Evolutionary conservation across 2,329 filamentous ascomycete species (phyloP).

Genomic region (Phaeosphaeriaceae sp.): DNA sequence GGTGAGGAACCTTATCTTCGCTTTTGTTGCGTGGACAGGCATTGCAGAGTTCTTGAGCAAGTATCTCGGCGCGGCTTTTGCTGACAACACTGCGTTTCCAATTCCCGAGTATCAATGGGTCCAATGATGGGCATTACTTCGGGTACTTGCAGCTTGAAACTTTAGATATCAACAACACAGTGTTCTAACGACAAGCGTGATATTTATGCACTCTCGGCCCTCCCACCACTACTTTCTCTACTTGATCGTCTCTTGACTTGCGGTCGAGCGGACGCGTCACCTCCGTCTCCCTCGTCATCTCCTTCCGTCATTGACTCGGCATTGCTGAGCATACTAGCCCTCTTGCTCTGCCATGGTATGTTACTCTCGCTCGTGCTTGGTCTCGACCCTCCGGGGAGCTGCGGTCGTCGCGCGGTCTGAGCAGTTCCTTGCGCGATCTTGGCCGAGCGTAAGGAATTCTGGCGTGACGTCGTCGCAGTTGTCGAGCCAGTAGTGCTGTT

Average conservation of each 20-base stretch:
- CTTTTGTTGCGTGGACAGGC: conserved; percentile 49
- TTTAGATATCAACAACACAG: too few species aligned
- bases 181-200: too few species aligned
- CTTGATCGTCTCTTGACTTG: conserved; percentile 12
- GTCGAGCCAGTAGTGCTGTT: conserved; percentile 40
- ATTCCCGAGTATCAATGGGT: conserved; percentile 51
- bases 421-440: conserved; percentile 30
- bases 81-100: conserved; percentile 31
- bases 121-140: background rate
- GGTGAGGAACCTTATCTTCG: conserved; percentile 54
- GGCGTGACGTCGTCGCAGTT: conserved; percentile 19
- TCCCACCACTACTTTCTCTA: conserved; percentile 16
- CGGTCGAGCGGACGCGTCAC: conserved; percentile 1
- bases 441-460: conserved; percentile 26
- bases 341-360: conserved; percentile 36
- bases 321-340: conserved; percentile 43
- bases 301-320: conserved; percentile 26
- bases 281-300: conserved; percentile 15
- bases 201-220: conserved; percentile 22
- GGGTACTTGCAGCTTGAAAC: too few species aligned
- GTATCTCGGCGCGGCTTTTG: conserved; percentile 43
- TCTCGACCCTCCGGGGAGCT: conserved; percentile 20
- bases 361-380: conserved; percentile 34
- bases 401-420: conserved; percentile 34
- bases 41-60: conserved; percentile 41